These are phyloP conservation scores for Colletotrichum destructivum DNA, from an alignment of 2,329 filamentous ascomycete genomes.

Conservation along the genomic window DNA sequence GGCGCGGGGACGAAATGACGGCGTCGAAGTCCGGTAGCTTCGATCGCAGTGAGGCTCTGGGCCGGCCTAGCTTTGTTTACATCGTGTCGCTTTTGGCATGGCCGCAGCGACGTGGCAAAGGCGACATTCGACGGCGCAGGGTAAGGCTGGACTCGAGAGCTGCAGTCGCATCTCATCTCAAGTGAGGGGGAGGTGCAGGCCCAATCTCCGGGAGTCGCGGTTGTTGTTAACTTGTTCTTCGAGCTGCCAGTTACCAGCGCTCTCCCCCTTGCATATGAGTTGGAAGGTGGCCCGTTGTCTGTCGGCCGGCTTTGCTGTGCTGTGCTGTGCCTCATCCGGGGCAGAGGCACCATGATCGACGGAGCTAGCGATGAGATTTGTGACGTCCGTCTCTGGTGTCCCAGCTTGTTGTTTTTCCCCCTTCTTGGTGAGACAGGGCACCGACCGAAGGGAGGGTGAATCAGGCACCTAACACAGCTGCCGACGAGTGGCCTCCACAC, in stretches of 20 bases:
- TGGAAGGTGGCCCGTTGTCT: constrained; percentile 27
- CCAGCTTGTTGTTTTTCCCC: constrained; percentile 9
- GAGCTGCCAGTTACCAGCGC: constrained; percentile 13
- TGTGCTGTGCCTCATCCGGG: constrained; percentile 1
- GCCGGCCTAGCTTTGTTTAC: constrained; percentile 38
- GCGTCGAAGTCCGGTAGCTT: constrained; percentile 25
- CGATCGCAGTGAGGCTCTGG: constrained; percentile 33
- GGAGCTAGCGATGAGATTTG: constrained; percentile 35
- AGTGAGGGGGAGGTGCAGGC: constrained; percentile 36
- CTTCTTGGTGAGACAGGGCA: constrained; percentile 33
- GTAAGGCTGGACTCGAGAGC: constrained; percentile 38
- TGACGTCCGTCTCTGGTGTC: constrained; percentile 7
- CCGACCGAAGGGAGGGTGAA: constrained; percentile 21
- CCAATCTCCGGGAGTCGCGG: constrained; percentile 36
- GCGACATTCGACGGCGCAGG: constrained; percentile 18
- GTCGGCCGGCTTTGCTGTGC: constrained; percentile 14
- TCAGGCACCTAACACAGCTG: constrained; percentile 5
- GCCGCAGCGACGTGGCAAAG: constrained; percentile 30
- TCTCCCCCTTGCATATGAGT: constrained; percentile 34
- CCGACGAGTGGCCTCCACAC: constrained; percentile 23
- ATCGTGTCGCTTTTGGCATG: constrained; percentile 34
- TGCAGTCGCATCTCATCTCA: constrained; percentile 19
- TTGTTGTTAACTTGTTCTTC: constrained; percentile 11
- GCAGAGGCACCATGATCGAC: constrained; percentile 35
- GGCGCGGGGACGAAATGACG: constrained; percentile 29